A percentile compares a stretch with the other conserved stretches of the same genome.
phyloP scores from a whole-genome alignment of 1,284 basidiomycete genomes.

The Cerrena zonata region DNA sequence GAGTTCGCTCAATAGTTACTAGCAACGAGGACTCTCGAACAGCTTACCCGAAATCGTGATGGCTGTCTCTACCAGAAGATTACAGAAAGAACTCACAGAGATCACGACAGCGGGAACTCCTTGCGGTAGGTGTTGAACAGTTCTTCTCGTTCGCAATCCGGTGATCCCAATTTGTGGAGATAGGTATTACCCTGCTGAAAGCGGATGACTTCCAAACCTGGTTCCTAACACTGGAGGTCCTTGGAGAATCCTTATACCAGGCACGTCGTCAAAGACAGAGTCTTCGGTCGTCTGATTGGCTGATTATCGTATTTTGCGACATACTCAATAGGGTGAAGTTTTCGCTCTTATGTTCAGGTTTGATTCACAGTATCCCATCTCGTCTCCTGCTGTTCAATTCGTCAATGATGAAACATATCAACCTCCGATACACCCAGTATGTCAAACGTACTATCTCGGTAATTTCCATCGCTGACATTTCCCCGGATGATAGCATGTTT shows the following conservation, averaged over 20 bases:
- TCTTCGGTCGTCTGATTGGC: not conserved
- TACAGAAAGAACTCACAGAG: constrained; percentile 69
- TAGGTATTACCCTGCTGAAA: constrained; percentile 65
- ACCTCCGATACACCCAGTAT: constrained; percentile 70
- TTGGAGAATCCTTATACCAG: constrained; percentile 72
- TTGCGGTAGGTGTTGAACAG: constrained; percentile 43
- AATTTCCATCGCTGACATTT: constrained; percentile 4
- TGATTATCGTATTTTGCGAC: not conserved
- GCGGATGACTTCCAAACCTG: constrained; percentile 72
- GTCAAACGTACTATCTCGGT: constrained; percentile 23
- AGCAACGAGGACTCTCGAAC: no score
- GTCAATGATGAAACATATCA: constrained; percentile 56
- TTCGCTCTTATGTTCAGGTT: constrained; percentile 76
- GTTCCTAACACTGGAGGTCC: constrained; percentile 70
- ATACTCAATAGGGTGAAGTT: constrained; percentile 54
- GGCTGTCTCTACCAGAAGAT: constrained; percentile 33
- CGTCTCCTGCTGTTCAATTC: constrained; percentile 78
- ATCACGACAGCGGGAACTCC: constrained; percentile 67
- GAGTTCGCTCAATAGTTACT: no score
- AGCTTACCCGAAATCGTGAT: no score
- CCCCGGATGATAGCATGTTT: constrained; percentile 55
- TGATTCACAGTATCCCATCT: constrained; percentile 71
- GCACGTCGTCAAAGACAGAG: constrained; percentile 29
- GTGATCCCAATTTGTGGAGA: not conserved
- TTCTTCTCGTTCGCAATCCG: not conserved